phyloP scores from a whole-genome alignment of 2,329 filamentous ascomycete species.

The Geosmithia putterillii region DNA sequence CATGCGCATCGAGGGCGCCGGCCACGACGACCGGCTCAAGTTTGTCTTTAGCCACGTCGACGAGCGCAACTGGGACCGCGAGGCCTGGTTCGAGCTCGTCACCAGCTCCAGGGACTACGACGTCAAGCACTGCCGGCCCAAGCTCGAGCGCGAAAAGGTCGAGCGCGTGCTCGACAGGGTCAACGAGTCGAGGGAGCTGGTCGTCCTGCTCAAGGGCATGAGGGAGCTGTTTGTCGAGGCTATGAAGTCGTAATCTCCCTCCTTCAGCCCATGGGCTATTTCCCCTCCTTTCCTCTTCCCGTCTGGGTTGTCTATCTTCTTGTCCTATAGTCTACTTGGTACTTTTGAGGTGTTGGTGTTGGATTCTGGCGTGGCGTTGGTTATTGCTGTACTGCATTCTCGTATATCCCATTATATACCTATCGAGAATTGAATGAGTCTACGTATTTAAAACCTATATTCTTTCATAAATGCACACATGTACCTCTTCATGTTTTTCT shows the following conservation, averaged over 20 bases:
- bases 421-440: neutral
- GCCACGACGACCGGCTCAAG: conserved; percentile 71
- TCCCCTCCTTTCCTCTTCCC: neutral
- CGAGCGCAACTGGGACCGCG: conserved; percentile 75
- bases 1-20: conserved; percentile 79
- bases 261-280: too few species aligned
- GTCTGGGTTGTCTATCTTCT: neutral
- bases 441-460: neutral
- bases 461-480: neutral
- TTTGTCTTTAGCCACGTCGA: conserved; percentile 84
- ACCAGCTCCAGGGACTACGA: conserved; percentile 76
- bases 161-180: conserved; percentile 66
- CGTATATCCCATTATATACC: neutral
- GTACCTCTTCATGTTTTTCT: neutral
- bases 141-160: conserved; percentile 66
- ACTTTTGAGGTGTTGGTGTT: neutral
- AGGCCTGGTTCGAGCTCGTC: conserved; percentile 88
- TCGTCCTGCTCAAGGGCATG: conserved; percentile 68
- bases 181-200: conserved; percentile 69
- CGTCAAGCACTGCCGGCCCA: conserved; percentile 69
- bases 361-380: neutral
- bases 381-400: neutral
- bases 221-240: conserved; percentile 63
- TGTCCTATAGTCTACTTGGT: neutral
- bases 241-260: conserved; percentile 33